These are phyloP conservation scores for Xanthoparmelia taractica DNA, from an alignment of 495 filamentous ascomycete genomes.

Conservation along the genomic window DNA sequence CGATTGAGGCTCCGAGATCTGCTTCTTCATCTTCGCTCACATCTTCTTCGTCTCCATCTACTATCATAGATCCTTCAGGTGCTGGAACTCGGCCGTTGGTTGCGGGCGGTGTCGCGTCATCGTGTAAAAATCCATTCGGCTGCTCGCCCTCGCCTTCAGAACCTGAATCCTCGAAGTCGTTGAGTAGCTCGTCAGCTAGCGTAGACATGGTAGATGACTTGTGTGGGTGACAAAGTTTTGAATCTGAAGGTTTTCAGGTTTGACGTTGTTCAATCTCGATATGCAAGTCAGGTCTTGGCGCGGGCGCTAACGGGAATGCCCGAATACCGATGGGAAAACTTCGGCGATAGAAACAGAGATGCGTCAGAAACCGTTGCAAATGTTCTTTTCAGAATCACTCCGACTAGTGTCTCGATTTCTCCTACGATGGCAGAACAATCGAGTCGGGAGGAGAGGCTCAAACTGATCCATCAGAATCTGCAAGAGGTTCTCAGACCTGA, in stretches of 20 bases:
- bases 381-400: no score
- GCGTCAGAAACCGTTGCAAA: background rate
- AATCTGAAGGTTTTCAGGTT: background rate
- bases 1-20: conserved; percentile 11
- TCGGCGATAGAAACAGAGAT: background rate
- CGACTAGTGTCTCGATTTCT: background rate
- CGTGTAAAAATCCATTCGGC: conserved; percentile 39
- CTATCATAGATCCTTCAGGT: conserved; percentile 38
- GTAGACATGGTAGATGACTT: conserved; percentile 54
- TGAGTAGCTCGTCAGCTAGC: conserved; percentile 71
- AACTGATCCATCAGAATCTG: conserved; percentile 72
- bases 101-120: conserved; percentile 26
- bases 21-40: conserved; percentile 26
- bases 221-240: background rate
- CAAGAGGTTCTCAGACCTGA: conserved; percentile 80
- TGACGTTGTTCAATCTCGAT: background rate
- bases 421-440: conserved; percentile 27
- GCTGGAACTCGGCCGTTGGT: conserved; percentile 33
- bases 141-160: conserved; percentile 51
- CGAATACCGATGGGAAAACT: background rate
- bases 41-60: conserved; percentile 43
- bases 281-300: background rate
- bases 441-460: conserved; percentile 42
- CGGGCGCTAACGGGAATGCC: background rate
- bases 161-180: conserved; percentile 79